These are phyloP conservation scores for Aspergillus terreus DNA, from an alignment of 2,329 filamentous ascomycete genomes.

Conservation along the genomic window DNA sequence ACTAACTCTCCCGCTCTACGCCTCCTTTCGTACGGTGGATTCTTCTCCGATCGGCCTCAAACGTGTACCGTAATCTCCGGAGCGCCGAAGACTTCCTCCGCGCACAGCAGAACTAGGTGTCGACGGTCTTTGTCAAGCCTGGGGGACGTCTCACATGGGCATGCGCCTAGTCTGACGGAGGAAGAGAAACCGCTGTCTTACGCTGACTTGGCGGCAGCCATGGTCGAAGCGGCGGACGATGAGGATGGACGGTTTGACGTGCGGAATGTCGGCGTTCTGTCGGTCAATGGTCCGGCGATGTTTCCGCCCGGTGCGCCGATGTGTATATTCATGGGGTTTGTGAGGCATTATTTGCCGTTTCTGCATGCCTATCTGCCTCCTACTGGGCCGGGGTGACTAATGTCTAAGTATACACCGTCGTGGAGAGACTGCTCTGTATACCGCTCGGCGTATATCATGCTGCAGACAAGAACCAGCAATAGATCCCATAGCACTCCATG, in stretches of 20 bases:
- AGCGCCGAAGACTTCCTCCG: conserved; percentile 17
- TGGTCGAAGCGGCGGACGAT: conserved; percentile 47
- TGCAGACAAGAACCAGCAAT: not conserved
- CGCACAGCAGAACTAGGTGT: conserved; percentile 17
- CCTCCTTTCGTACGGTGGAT: conserved; percentile 8
- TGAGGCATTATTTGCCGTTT: conserved; percentile 31
- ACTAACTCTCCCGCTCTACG: too few relatives aligned
- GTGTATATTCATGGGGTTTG: conserved; percentile 29
- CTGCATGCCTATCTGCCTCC: conserved; percentile 31
- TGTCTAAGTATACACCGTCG: not conserved
- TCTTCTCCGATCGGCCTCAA: conserved; percentile 12
- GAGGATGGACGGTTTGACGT: conserved; percentile 20
- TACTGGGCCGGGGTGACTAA: not conserved
- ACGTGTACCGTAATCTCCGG: conserved; percentile 18
- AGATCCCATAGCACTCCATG: too few relatives aligned
- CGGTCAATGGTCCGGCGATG: conserved; percentile 26
- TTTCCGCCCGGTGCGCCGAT: conserved; percentile 33
- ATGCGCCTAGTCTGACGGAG: conserved; percentile 37
- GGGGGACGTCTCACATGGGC: conserved; percentile 32
- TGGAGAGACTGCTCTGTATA: too few relatives aligned
- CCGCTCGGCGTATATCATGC: too few relatives aligned
- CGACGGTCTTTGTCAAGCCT: conserved; percentile 22
- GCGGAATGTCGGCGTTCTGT: conserved; percentile 23
- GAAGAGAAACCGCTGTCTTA: conserved; percentile 41
- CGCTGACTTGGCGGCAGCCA: conserved; percentile 45